These are phyloP conservation scores for Rhytidhysteron rufulum DNA, from an alignment of 2,329 filamentous ascomycete species.

Conservation along the genomic window DNA sequence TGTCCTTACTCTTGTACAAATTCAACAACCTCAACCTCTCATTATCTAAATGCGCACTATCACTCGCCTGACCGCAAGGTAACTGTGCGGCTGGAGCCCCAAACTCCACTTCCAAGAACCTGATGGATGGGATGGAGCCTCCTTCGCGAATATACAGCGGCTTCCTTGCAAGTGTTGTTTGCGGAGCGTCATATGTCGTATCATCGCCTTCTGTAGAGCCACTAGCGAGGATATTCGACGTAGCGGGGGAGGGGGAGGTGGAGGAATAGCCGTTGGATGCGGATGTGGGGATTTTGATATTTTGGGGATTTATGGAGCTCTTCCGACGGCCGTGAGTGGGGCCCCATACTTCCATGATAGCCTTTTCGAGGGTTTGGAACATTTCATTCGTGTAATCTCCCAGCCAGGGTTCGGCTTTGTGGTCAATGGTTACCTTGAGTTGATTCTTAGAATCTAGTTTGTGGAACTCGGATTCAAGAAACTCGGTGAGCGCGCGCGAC, in stretches of 20 bases:
- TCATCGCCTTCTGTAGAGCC: constrained; percentile 23
- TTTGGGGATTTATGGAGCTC: constrained; percentile 12
- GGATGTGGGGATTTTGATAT: constrained; percentile 12
- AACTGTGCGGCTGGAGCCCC: constrained; percentile 85
- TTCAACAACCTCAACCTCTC: constrained; percentile 87
- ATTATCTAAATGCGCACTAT: constrained; percentile 91
- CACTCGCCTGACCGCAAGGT: constrained; percentile 91
- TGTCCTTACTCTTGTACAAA: constrained; percentile 84
- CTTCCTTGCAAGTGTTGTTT: constrained; percentile 38
- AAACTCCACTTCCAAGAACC: constrained; percentile 94
- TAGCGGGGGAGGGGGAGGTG: constrained; percentile 1
- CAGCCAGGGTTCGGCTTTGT: constrained; percentile 93
- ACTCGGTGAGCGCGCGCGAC: constrained; percentile 62
- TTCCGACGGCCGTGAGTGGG: constrained; percentile 41
- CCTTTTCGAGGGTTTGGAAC: constrained; percentile 81
- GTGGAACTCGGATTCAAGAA: constrained; percentile 67
- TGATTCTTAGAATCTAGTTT: constrained; percentile 75
- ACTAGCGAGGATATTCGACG: constrained; percentile 45
- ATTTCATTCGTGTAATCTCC: constrained; percentile 88
- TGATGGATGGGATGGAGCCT: constrained; percentile 88
- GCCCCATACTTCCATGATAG: constrained; percentile 81
- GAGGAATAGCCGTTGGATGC: background rate
- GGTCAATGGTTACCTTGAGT: constrained; percentile 79
- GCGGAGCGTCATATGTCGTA: constrained; percentile 5
- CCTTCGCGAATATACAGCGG: constrained; percentile 94